These are phyloP conservation scores for Coniochaeta prunicola DNA, from an alignment of 2,329 filamentous ascomycete species.

Conservation along the genomic window DNA sequence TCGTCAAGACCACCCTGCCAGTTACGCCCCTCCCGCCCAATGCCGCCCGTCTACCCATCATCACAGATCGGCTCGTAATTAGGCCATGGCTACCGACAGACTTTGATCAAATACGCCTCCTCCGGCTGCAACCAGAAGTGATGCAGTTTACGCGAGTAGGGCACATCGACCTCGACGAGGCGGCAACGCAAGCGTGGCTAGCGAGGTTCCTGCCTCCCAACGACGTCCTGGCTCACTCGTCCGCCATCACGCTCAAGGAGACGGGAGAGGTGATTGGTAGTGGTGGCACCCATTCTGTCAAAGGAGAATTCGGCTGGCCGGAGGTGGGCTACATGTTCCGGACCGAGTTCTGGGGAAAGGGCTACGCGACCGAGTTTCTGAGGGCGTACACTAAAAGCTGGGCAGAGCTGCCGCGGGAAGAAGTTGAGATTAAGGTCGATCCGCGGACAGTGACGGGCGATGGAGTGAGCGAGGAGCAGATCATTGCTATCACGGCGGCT, in stretches of 20 bases:
- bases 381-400: conserved; percentile 36
- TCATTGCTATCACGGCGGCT: conserved; percentile 39
- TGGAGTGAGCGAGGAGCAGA: conserved; percentile 26
- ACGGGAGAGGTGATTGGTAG: conserved; percentile 45
- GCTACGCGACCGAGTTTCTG: conserved; percentile 51
- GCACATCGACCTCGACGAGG: conserved; percentile 32
- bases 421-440: conserved; percentile 36
- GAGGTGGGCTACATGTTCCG: conserved; percentile 52
- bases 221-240: conserved; percentile 48
- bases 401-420: conserved; percentile 40
- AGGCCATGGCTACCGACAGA: conserved; percentile 43
- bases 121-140: conserved; percentile 52
- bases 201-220: conserved; percentile 36
- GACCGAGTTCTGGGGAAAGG: conserved; percentile 45
- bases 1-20: conserved; percentile 42
- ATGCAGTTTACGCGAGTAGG: conserved; percentile 51
- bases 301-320: conserved; percentile 43
- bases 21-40: conserved; percentile 31
- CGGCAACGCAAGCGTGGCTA: conserved; percentile 33
- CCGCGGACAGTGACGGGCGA: conserved; percentile 23
- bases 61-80: conserved; percentile 48
- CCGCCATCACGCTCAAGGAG: conserved; percentile 38
- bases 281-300: conserved; percentile 32
- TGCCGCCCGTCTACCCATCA: conserved; percentile 28
- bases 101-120: conserved; percentile 36